Percentiles rank a stretch among this genome's conserved stretches.
phyloP scores from a whole-genome alignment of 495 filamentous ascomycete species.

The Clavariopsis aquatica region DNA sequence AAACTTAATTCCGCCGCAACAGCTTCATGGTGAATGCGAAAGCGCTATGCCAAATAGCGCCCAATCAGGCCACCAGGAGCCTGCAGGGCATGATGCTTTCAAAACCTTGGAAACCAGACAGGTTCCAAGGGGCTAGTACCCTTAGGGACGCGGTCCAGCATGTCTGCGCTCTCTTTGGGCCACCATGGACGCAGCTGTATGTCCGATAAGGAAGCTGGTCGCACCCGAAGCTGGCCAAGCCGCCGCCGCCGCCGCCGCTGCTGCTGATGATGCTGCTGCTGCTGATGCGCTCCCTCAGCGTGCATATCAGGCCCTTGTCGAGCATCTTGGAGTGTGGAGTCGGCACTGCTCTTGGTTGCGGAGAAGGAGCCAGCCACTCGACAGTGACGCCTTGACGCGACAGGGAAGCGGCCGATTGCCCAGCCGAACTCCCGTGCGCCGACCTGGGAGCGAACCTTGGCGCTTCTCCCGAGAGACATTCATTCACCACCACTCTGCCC shows the following conservation, averaged over 20 bases:
- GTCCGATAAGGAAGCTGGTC: constrained; percentile 21
- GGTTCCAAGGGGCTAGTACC: constrained; percentile 23
- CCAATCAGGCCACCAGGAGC: constrained; percentile 2
- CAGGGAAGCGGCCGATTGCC: constrained; percentile 10
- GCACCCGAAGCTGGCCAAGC: neutral
- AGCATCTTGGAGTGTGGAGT: constrained; percentile 3
- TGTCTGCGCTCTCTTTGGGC: neutral
- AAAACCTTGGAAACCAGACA: constrained; percentile 11
- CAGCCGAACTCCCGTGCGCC: constrained; percentile 22
- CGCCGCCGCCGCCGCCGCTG: no score
- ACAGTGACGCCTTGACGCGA: neutral
- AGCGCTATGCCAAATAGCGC: no score
- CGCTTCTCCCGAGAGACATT: neutral
- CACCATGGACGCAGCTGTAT: neutral
- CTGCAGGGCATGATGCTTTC: neutral
- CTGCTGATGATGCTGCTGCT: no score
- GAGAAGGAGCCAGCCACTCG: constrained; percentile 2
- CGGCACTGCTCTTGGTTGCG: constrained; percentile 1
- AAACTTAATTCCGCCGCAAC: neutral
- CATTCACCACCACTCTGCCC: neutral
- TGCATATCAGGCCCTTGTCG: neutral
- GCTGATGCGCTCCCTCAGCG: neutral
- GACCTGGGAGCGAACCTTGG: neutral
- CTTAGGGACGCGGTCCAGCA: constrained; percentile 3
- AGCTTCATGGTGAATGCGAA: constrained; percentile 1